phyloP scores from a whole-genome alignment of 345 rosid species.

The Camelina neglecta region DNA sequence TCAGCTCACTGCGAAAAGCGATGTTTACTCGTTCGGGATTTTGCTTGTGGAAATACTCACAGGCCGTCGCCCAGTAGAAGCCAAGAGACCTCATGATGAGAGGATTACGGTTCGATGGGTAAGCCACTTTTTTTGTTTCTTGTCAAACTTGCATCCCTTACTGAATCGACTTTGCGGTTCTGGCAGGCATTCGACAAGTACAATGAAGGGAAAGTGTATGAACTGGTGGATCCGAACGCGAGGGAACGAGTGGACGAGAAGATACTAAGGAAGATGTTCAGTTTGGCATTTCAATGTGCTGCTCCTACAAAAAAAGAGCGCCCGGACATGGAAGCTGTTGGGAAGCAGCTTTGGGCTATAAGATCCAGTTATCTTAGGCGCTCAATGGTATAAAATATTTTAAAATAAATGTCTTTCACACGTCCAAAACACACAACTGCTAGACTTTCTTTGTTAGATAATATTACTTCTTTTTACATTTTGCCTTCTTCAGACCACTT shows the following conservation, averaged over 20 bases:
- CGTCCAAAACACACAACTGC: neutral
- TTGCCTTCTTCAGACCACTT: slow-evolving; percentile 29
- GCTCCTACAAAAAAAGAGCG: slow-evolving; percentile 78
- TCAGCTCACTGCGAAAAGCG: slow-evolving; percentile 91
- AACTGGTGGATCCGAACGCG: slow-evolving; percentile 68
- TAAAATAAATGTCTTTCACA: neutral
- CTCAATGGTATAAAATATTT: slow-evolving; percentile 20
- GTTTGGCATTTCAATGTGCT: slow-evolving; percentile 86
- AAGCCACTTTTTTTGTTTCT: slow-evolving; percentile 39
- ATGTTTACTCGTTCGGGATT: slow-evolving; percentile 90
- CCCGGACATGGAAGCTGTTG: slow-evolving; percentile 85
- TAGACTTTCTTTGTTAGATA: slow-evolving; percentile 31
- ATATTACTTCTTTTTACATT: slow-evolving; percentile 12
- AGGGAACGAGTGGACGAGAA: slow-evolving; percentile 57
- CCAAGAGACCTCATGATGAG: slow-evolving; percentile 60
- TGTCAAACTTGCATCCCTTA: slow-evolving; percentile 6
- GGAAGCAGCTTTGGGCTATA: slow-evolving; percentile 86
- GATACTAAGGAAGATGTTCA: slow-evolving; percentile 63
- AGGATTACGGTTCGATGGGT: slow-evolving; percentile 93
- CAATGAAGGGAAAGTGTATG: slow-evolving; percentile 60
- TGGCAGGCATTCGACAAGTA: slow-evolving; percentile 77
- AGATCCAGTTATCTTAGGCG: slow-evolving; percentile 72
- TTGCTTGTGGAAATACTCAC: slow-evolving; percentile 85
- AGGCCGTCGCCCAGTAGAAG: slow-evolving; percentile 90
- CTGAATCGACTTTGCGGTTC: neutral